Evolutionary conservation across 495 filamentous ascomycete genomes (phyloP), one percentile per base, ranked within the genome.

Genomic region (Trichoderma gamsii): DNA sequence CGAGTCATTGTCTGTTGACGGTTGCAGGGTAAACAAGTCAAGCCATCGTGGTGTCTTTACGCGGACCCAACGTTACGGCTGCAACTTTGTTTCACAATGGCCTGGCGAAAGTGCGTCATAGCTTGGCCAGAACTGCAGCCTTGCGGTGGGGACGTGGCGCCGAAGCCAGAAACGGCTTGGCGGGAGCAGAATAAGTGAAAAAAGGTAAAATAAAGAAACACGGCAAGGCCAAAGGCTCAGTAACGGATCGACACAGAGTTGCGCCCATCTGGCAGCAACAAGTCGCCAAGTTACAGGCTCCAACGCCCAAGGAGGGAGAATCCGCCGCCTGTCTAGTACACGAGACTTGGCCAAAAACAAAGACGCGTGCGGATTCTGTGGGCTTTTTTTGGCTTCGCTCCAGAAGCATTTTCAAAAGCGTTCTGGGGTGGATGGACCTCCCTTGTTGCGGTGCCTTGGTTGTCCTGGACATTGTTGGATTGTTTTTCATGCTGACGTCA

Each of bases 401-500:
- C 35, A 38, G 35, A 38, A 38, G 44, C 44, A 49, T 49, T 49
- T n/a, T 16, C 13, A 6, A 38, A 2, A 38, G 35, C 32, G 32
- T 38, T 38, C 35, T 38, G 35, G 35, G 35, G 35, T 29, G 35
- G 35, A 38, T 38, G 35, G 35, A 38, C 35, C 35, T 38, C 35
- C 8, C 35, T 7, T 38, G 4, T 9, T 38, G 35, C 35, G 35
- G 35, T 11, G 51, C 51, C 51, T 56, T n/a, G 51, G 49, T 21
- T n/a, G 8, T n/a, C 8, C 6, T 29, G 23, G 25, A 6, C 56
- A 23, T 13, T 61, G 9, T 61, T 32, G 5, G 21, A n/a, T 52
- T 29, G 18, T 61, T 61, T 61, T 21, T 25, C 18, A 61, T 61
- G 56, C 56, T 61, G 56, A 61, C 56, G 56, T 61, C 56, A 61